Percentiles rank a stretch among this genome's conserved stretches.
phyloP scores from a whole-genome alignment of 2,329 filamentous ascomycete genomes.

The Biscogniauxia mediterranea region DNA sequence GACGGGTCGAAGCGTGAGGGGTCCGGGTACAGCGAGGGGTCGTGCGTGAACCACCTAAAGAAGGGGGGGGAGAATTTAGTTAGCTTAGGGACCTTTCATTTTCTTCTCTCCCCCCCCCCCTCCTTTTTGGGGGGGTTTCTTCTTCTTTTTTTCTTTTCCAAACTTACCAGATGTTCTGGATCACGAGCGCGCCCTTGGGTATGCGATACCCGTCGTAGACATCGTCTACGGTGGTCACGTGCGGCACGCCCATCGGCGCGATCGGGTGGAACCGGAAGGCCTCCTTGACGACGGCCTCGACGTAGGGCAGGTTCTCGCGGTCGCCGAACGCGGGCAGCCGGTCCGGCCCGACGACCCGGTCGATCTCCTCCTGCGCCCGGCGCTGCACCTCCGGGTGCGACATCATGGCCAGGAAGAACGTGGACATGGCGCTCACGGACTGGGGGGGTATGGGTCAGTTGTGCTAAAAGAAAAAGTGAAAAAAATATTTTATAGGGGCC shows the following conservation, averaged over 20 bases:
- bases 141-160: too few species aligned
- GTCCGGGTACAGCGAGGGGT: slow-evolving; percentile 61
- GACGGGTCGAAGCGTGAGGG: slow-evolving; percentile 35
- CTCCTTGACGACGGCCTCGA: slow-evolving; percentile 27
- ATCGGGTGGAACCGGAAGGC: slow-evolving; percentile 27
- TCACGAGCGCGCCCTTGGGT: slow-evolving; percentile 15
- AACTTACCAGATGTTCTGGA: slow-evolving; percentile 19
- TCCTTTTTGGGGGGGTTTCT: too few species aligned
- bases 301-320: slow-evolving; percentile 25
- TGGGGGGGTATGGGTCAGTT: slow-evolving; percentile 14
- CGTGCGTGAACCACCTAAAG: slow-evolving; percentile 50
- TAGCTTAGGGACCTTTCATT: neutral
- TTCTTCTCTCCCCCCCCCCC: too few species aligned
- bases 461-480: too few species aligned
- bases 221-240: slow-evolving; percentile 11
- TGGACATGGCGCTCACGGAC: slow-evolving; percentile 40
- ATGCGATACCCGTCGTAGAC: slow-evolving; percentile 17
- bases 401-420: slow-evolving; percentile 48
- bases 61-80: neutral
- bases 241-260: slow-evolving; percentile 23
- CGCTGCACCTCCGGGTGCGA: slow-evolving; percentile 44
- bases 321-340: slow-evolving; percentile 26
- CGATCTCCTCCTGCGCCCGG: slow-evolving; percentile 34
- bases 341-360: slow-evolving; percentile 29
- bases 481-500: too few species aligned